Evolutionary conservation across 305 asterid species (phyloP), one percentile per base, ranked within the genome.

Genomic region (Solanum aculeatissimum): DNA sequence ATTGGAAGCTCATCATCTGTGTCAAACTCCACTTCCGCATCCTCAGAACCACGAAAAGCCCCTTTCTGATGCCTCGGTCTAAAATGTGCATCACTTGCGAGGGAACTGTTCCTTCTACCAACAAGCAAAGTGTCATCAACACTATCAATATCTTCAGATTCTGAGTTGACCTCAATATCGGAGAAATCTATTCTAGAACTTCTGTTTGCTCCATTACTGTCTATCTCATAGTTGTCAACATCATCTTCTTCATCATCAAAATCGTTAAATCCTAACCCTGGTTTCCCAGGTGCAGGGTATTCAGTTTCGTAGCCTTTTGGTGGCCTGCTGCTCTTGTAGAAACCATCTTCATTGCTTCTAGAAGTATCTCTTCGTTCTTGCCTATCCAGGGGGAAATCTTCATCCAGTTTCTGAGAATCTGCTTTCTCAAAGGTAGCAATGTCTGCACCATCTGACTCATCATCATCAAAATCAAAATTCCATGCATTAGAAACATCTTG

Each of bases 401-500:
- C 90, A 60, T 87, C 90, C 82, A 83, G 70, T 89, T 86, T 93
- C 83, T 42, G 88, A 79, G 98, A 91, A 93, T 96, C 99, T 82
- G 98, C 99, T 89, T 89, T 83, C 91, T 96, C 99, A 60, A 96
- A 96, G 65, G 98, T 89, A 87, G 98, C 98, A 85, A 96, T 93
- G 85, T 95, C 99, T 32, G 99, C 98, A 53, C 99, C 99, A 89
- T 95, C 99, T n/a, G 99, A 96, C 87, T 95, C 99, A 86, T 96
- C 91, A 84, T 96, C 99, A 74, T 96, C 99, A 87, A 96, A 96
- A 88, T 96, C 97, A 82, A 96, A 96, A 87, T 96, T 96, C 98
- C 99, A 96, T 38, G 98, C 97, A 85, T 90, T 91, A 65, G 99
- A 87, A 84, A 95, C 87, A 82, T 91, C 93, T 60, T 88, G 89